Evolutionary conservation across 2,329 filamentous ascomycete genomes (phyloP).

Genomic region (Xylariomycetidae sp.): DNA sequence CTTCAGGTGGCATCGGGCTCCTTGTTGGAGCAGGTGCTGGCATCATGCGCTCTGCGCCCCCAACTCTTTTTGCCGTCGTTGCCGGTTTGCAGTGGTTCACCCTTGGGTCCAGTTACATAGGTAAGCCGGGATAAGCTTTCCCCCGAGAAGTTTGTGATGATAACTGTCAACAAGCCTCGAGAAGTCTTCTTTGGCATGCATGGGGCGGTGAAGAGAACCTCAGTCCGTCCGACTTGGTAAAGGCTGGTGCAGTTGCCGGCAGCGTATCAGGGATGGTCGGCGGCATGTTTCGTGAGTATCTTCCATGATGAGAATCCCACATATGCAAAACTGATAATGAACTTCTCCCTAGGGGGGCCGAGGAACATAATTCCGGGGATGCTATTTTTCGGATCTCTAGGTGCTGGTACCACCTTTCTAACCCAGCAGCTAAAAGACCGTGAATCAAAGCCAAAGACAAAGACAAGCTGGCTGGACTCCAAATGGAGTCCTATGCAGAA

Average conservation of each 20-base stretch:
- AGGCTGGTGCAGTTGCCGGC: slow-evolving; percentile 67
- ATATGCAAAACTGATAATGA: neutral
- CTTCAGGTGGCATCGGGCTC: slow-evolving; percentile 52
- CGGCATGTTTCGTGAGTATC: slow-evolving; percentile 47
- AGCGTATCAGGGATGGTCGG: slow-evolving; percentile 61
- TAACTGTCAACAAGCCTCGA: slow-evolving; percentile 37
- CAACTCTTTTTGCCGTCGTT: slow-evolving; percentile 65
- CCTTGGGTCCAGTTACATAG: slow-evolving; percentile 73
- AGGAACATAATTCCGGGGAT: slow-evolving; percentile 49
- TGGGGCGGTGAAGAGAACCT: slow-evolving; percentile 48
- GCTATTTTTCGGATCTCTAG: slow-evolving; percentile 41
- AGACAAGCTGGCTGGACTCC: slow-evolving; percentile 44
- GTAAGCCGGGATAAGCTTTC: too few relatives aligned
- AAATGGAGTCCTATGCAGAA: slow-evolving; percentile 69
- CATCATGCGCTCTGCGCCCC: slow-evolving; percentile 62
- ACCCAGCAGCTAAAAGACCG: slow-evolving; percentile 12
- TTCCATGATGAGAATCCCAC: neutral
- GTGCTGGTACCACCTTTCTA: slow-evolving; percentile 30
- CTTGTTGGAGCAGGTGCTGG: slow-evolving; percentile 65
- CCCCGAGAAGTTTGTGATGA: too few relatives aligned
- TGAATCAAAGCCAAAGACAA: slow-evolving; percentile 11
- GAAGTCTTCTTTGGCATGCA: slow-evolving; percentile 40
- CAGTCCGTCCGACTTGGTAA: slow-evolving; percentile 55
- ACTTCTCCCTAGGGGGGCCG: slow-evolving; percentile 40
- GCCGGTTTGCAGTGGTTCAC: slow-evolving; percentile 78